Conservation (phyloP, 306 rosid genomes). For the Biancaea sappan region DNA sequence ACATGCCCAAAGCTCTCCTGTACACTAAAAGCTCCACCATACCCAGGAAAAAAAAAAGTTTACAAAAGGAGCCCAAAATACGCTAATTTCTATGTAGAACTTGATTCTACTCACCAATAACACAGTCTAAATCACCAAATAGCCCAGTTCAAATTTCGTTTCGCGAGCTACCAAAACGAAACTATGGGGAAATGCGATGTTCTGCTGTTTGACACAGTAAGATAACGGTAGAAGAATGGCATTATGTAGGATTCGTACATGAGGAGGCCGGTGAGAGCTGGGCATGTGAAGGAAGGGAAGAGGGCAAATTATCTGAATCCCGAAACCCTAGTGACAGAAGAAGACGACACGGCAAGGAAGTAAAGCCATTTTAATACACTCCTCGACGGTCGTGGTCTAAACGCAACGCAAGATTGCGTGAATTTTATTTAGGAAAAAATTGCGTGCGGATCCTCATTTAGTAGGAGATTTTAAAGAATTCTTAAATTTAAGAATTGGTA, state of each 20-base stretch:
- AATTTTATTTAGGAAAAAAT: too few relatives aligned
- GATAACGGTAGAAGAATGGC: neutral
- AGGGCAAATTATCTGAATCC: neutral
- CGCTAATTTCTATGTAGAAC: neutral
- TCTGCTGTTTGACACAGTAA: neutral
- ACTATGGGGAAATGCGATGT: neutral
- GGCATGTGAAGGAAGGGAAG: neutral
- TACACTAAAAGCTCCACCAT: neutral
- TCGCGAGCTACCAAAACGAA: neutral
- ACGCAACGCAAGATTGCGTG: neutral
- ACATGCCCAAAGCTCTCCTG: neutral
- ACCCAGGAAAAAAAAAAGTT: neutral
- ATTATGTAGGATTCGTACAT: neutral
- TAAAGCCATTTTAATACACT: neutral
- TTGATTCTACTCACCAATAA: neutral
- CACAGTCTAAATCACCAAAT: neutral
- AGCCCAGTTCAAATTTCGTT: neutral
- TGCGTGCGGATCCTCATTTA: too few relatives aligned
- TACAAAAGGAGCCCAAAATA: neutral
- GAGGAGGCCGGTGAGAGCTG: neutral
- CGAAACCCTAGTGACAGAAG: conserved; percentile 1
- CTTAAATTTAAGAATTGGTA: too few relatives aligned
- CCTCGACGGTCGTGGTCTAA: neutral
- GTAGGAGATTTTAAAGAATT: too few relatives aligned
- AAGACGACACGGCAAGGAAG: neutral